Base-by-base conservation (phyloP, 305 asterid species). In the Fraxinus velutina region DNA sequence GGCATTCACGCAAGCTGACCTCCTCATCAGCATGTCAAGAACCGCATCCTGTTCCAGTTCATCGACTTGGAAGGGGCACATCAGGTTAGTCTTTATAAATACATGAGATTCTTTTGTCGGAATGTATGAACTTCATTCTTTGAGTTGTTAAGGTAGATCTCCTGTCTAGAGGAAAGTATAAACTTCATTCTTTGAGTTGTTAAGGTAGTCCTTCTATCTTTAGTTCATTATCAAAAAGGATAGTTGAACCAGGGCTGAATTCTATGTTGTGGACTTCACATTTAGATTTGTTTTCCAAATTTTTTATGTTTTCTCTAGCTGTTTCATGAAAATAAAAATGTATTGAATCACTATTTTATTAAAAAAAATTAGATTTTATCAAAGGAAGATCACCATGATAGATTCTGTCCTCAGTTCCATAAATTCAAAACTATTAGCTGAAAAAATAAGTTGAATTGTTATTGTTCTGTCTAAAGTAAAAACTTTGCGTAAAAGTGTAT, bases 11-110 rank as follows among this genome's bases (percentile, higher is more conserved):
- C 81, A 89, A 83, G 76, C 79, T 19, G 77, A 74, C 86, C 76
- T 80, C 84, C 44, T 83, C 82, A 71, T 85, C 88, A 80, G 89
- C 88, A 73, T 77, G 73, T 81, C 90, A 87, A 79, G 91, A 89
- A 76, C 77, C 87, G 24, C 90, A 87, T 86, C 94, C 95, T 75
- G 97, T 89, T 84, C 99, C 99, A 74, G 99, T 94, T 86, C 99
- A 96, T 86, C 94, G 98, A 64, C 96, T 96, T 80, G 99, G 99
- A 83, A 92, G 99, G 86, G 99, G 98, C 75, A 96, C 99, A 74
- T 96, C 99, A 52, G 99, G 98, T 93, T 82, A 86, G 90, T 79
- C 79, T 44, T 52, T 68, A 44, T 73, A 74, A 57, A 80, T 76
- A 57, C 73, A 27, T 57, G 85, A 82, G 33, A 72, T 75, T 84